A percentile compares a stretch with the other conserved stretches of the same genome.
Evolutionary conservation across 768 basidiomycete genomes (phyloP).

Genomic region (Steccherinum ochraceum): DNA sequence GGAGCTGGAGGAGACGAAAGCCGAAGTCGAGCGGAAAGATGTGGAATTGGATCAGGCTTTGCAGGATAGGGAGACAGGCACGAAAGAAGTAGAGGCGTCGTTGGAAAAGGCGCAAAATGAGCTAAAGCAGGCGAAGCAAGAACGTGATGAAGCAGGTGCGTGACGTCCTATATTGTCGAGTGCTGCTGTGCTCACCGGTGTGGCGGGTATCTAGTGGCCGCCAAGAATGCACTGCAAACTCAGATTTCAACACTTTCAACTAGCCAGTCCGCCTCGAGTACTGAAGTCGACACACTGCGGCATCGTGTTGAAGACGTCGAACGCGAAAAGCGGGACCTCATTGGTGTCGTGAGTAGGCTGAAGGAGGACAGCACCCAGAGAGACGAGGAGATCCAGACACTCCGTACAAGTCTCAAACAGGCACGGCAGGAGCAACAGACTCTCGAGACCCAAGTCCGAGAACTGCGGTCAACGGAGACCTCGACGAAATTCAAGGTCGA

Average conservation of each 20-base stretch:
- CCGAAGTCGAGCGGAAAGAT: conserved; percentile 65
- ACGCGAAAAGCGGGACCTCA: conserved; percentile 85
- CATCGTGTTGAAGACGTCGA: conserved; percentile 69
- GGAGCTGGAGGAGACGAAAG: conserved; percentile 66
- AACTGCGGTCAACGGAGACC: conserved; percentile 68
- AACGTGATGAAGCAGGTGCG: conserved; percentile 64
- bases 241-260: conserved; percentile 51
- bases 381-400: conserved; percentile 69
- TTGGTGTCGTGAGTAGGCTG: conserved; percentile 75
- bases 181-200: conserved; percentile 6
- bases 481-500: conserved; percentile 88
- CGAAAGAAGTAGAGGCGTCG: conserved; percentile 49
- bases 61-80: conserved; percentile 64
- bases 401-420: conserved; percentile 66
- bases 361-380: conserved; percentile 70
- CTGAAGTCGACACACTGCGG: conserved; percentile 52
- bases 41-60: conserved; percentile 81
- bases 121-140: conserved; percentile 46
- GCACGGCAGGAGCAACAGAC: conserved; percentile 66
- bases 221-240: conserved; percentile 42
- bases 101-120: conserved; percentile 51
- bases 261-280: conserved; percentile 56
- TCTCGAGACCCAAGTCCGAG: conserved; percentile 62
- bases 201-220: conserved; percentile 31
- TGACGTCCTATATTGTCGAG: conserved; percentile 6